phyloP scores from a whole-genome alignment of 345 rosid genomes.

The Laguncularia racemosa region DNA sequence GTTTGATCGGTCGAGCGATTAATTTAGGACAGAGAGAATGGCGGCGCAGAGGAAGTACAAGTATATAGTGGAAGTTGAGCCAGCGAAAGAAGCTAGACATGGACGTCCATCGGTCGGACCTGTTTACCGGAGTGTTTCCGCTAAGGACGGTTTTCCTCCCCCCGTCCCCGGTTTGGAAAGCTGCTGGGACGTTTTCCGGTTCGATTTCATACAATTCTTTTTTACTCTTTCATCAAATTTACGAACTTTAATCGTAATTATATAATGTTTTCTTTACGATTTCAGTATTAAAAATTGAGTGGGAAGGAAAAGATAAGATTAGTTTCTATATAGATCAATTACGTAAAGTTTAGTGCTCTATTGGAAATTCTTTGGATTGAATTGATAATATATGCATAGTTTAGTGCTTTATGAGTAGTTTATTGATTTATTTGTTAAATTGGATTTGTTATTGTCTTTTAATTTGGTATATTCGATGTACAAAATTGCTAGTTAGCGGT shows the following conservation, averaged over 20 bases:
- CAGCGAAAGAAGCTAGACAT: constrained; percentile 47
- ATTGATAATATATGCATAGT: too few species aligned
- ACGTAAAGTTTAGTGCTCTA: too few species aligned
- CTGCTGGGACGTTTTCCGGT: constrained; percentile 98
- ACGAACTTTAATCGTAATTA: background rate
- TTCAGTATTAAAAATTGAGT: too few species aligned
- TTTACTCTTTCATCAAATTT: constrained; percentile 7
- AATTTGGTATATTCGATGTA: too few species aligned
- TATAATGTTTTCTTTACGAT: background rate
- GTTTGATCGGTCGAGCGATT: too few species aligned
- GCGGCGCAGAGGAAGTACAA: constrained; percentile 40
- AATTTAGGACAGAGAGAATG: constrained; percentile 11
- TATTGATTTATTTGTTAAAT: too few species aligned
- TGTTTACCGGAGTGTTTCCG: constrained; percentile 73
- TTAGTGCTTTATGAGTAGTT: too few species aligned
- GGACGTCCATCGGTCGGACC: constrained; percentile 82
- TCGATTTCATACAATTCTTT: constrained; percentile 4
- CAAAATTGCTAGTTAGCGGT: too few species aligned
- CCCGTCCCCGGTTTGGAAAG: constrained; percentile 66
- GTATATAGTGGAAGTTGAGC: constrained; percentile 67
- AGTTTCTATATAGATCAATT: too few species aligned
- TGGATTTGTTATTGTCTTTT: too few species aligned
- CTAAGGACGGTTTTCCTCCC: constrained; percentile 71
- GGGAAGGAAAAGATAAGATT: too few species aligned
- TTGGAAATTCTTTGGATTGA: too few species aligned